phyloP scores from a whole-genome alignment of 2,329 filamentous ascomycete species.

The Pestalotiopsis sp. region DNA sequence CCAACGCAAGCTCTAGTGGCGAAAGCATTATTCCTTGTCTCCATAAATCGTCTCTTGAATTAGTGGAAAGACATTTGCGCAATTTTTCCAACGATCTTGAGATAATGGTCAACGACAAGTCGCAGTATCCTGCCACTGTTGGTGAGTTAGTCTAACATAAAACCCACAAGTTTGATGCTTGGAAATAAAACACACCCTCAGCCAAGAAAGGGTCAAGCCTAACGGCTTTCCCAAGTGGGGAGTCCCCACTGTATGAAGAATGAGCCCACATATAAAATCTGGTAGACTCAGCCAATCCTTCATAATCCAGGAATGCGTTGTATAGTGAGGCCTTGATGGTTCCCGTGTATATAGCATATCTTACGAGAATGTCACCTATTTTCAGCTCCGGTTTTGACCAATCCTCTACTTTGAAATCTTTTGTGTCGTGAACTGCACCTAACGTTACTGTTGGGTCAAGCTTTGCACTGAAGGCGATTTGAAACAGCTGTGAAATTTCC shows the following conservation, averaged over 20 bases:
- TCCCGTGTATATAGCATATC: rapidly evolving
- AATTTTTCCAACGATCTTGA: background rate
- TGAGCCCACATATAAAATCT: too few relatives aligned
- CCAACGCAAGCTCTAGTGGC: background rate
- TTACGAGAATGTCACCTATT: background rate
- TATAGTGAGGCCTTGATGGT: background rate
- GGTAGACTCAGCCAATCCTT: background rate
- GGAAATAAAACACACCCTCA: background rate
- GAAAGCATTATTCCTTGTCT: too few relatives aligned
- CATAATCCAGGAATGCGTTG: background rate
- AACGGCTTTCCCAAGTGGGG: background rate
- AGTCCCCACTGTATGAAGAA: background rate
- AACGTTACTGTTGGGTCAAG: background rate
- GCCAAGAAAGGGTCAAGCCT: background rate
- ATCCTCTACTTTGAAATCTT: background rate
- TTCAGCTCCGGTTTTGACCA: background rate
- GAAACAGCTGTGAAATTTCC: background rate
- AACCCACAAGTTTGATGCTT: too few relatives aligned
- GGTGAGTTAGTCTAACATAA: background rate
- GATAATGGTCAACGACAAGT: background rate
- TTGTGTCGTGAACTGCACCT: background rate
- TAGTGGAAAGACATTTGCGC: background rate
- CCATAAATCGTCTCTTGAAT: background rate
- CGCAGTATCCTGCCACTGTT: background rate
- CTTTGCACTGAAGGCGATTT: background rate